These are phyloP conservation scores for Berkeleyomyces basicola DNA, from an alignment of 2,329 filamentous ascomycete species.

Conservation along the genomic window DNA sequence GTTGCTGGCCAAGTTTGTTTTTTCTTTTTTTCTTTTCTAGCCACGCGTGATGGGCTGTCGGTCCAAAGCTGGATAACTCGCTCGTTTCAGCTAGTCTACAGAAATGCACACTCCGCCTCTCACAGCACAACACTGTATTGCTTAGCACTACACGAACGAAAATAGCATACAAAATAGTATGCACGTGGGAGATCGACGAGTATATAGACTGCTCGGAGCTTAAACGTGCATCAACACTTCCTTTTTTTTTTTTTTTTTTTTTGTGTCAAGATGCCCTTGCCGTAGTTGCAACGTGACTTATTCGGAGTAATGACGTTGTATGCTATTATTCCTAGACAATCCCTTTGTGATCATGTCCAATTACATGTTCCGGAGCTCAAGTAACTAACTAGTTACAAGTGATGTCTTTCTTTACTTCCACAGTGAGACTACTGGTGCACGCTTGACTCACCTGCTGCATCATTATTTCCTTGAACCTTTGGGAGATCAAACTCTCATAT, in stretches of 20 bases:
- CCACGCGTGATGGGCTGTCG: background rate
- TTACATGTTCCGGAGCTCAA: background rate
- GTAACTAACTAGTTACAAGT: background rate
- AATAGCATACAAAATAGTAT: no score
- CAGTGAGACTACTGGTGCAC: background rate
- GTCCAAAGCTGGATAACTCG: background rate
- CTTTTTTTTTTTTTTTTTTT: no score
- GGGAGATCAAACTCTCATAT: background rate
- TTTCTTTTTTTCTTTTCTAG: background rate
- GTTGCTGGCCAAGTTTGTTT: background rate
- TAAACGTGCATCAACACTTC: no score
- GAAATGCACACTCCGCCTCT: background rate
- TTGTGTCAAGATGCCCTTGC: no score
- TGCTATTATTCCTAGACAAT: background rate
- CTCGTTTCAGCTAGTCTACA: background rate
- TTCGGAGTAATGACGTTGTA: background rate
- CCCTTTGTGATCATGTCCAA: background rate
- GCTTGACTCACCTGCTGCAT: background rate
- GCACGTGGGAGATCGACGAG: background rate
- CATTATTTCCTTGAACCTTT: background rate
- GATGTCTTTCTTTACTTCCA: background rate
- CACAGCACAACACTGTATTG: background rate
- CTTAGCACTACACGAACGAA: background rate
- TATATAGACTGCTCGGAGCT: no score
- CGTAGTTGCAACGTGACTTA: background rate